A percentile compares a stretch with the other conserved stretches of the same genome.
These are phyloP conservation scores for Piedraia hortae DNA, from an alignment of 2,329 filamentous ascomycete species.

Conservation along the genomic window DNA sequence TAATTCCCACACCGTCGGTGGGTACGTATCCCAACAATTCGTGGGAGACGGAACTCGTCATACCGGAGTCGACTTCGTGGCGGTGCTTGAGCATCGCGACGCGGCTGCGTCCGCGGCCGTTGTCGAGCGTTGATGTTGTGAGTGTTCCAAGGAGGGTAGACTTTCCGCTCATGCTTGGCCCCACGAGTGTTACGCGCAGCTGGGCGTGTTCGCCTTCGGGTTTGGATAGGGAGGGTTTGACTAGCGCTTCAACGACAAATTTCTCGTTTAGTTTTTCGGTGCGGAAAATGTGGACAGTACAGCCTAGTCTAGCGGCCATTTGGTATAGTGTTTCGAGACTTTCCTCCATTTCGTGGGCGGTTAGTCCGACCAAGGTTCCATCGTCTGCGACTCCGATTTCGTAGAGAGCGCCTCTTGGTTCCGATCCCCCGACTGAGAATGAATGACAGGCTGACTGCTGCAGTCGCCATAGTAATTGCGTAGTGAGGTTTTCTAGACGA, in stretches of 20 bases:
- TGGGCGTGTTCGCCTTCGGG: slow-evolving; percentile 27
- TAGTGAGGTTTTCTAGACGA: slow-evolving; percentile 71
- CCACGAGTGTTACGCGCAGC: slow-evolving; percentile 62
- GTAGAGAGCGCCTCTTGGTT: slow-evolving; percentile 78
- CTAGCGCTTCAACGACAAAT: slow-evolving; percentile 75
- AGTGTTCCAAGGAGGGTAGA: slow-evolving; percentile 72
- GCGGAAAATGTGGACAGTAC: slow-evolving; percentile 52
- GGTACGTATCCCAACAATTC: slow-evolving; percentile 58
- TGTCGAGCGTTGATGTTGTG: slow-evolving; percentile 68
- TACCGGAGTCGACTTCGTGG: slow-evolving; percentile 72
- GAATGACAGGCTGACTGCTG: slow-evolving; percentile 89
- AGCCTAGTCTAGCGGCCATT: slow-evolving; percentile 85
- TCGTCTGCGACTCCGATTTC: slow-evolving; percentile 93
- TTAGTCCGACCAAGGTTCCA: slow-evolving; percentile 66
- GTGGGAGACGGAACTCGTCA: slow-evolving; percentile 84
- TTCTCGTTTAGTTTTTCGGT: slow-evolving; percentile 55
- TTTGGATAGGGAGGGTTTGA: slow-evolving; percentile 29
- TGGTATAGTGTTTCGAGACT: slow-evolving; percentile 59
- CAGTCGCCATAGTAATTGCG: slow-evolving; percentile 77
- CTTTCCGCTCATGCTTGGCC: slow-evolving; percentile 75
- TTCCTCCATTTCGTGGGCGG: slow-evolving; percentile 75
- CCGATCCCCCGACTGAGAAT: slow-evolving; percentile 61
- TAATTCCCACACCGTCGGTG: slow-evolving; percentile 18
- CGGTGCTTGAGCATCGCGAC: slow-evolving; percentile 72
- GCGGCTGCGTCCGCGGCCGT: slow-evolving; percentile 71